Base-by-base conservation (phyloP, 1,139 yeast species). In the Geotrichum fermentans region DNA sequence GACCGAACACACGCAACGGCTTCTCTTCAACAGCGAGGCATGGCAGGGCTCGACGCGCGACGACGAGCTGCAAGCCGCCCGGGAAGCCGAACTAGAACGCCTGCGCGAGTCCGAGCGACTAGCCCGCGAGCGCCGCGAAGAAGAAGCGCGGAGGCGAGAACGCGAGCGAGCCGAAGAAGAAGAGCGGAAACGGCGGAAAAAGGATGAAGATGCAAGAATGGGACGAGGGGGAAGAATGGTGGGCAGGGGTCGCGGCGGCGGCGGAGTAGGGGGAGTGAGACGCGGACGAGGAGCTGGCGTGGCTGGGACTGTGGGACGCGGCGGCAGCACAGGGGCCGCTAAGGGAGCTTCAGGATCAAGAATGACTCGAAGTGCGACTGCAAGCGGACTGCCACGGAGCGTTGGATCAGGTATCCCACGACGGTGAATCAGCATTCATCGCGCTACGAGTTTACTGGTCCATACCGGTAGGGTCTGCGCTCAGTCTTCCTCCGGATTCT, bases 1-100 rank as follows among this genome's bases (percentile, higher is more conserved):
- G 42, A 60, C 71, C 1, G 67, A 64, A 41, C 69, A 65, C 41
- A 66, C 67, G 6, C 65, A 66, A 33, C 54, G 58, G 17, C 55
- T 67, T 22, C 49, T 67, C 37, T 52, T 57, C 16, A 58, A 63
- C 40, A 52, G 54, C 5, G 52, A 54, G 17, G 36, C 48, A n/a
- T 67, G 71, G 71, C 63, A 60, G 13, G 71, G 71, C 2, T 50
- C 58, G 2, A 57, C 64, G 1, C 49, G 52, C 33, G 69, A 62
- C 37, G 58, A 60, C 41, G 56, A 59, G 48, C 38, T 58, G 14
- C 57, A 60, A 37, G 58, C 55, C 11, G 58, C 57, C 43, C 53
- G 58, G 5, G 58, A 56, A 22, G 52, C 49, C 10, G 55, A 55
- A 24, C 45, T 51, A 17, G 56, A 50, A 26, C 55, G 58, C 13